Evolutionary conservation across 2,329 filamentous ascomycete genomes (phyloP).

Genomic region (Septoria petroselini): DNA sequence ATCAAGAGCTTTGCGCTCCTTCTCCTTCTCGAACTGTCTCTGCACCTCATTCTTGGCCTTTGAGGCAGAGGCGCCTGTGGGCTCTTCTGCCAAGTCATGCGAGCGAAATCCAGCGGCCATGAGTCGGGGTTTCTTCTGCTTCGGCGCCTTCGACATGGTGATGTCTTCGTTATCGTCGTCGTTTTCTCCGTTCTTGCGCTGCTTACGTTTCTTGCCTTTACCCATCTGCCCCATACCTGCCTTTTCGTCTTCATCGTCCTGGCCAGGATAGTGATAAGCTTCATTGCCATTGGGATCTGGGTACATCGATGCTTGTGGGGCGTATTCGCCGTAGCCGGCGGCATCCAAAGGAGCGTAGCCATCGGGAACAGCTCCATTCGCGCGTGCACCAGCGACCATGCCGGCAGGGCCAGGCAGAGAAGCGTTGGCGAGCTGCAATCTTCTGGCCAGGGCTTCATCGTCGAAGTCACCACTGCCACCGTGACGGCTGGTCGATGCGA

Average conservation of each 20-base stretch:
- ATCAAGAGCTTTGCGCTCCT: conserved; percentile 43
- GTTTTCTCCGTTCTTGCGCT: conserved; percentile 23
- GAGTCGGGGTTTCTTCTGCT: conserved; percentile 36
- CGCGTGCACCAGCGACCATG: conserved; percentile 32
- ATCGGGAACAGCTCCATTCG: conserved; percentile 26
- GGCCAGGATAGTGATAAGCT: conserved; percentile 31
- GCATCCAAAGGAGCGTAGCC: conserved; percentile 35
- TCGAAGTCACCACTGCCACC: conserved; percentile 25
- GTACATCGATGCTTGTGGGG: conserved; percentile 35
- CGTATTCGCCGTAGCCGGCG: conserved; percentile 33
- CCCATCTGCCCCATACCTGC: not conserved
- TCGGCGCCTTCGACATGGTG: conserved; percentile 38
- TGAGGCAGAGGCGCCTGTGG: conserved; percentile 24
- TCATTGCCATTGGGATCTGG: conserved; percentile 28
- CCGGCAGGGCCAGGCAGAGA: conserved; percentile 32
- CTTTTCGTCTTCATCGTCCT: conserved; percentile 29
- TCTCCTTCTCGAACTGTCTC: conserved; percentile 48
- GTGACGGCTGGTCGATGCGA: conserved; percentile 15
- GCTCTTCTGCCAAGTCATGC: conserved; percentile 33
- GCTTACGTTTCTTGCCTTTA: conserved; percentile 29
- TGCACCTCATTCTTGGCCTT: conserved; percentile 45
- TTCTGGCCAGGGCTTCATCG: conserved; percentile 32
- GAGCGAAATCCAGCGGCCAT: conserved; percentile 36
- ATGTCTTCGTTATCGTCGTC: conserved; percentile 37
- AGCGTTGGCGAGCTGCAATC: conserved; percentile 34